These are phyloP conservation scores for Pichia membranifaciens DNA, from an alignment of 805 yeast genomes.

Conservation along the genomic window DNA sequence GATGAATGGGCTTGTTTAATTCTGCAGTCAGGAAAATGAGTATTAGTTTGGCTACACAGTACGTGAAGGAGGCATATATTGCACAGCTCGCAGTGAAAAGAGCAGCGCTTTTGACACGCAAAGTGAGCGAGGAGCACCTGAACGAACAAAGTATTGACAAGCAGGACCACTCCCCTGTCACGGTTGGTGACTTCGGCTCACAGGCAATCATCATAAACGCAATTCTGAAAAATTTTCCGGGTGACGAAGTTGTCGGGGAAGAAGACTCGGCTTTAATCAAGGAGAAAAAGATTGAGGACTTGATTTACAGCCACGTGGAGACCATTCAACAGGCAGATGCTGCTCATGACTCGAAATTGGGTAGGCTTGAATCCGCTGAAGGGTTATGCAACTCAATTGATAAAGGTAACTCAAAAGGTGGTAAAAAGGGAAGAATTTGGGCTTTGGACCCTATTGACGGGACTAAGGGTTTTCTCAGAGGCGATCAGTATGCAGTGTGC, in stretches of 20 bases:
- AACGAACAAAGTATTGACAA: conserved; percentile 57
- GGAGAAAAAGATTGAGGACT: conserved; percentile 43
- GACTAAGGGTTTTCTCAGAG: conserved; percentile 91
- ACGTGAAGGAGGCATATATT: conserved; percentile 61
- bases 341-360: conserved; percentile 30
- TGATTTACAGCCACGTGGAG: conserved; percentile 55
- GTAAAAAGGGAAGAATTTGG: conserved; percentile 81
- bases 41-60: conserved; percentile 20
- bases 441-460: conserved; percentile 98
- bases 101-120: conserved; percentile 71
- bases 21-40: background rate
- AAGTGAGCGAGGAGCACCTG: conserved; percentile 50
- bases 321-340: conserved; percentile 45
- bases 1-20: too few species aligned
- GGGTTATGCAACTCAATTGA: conserved; percentile 65
- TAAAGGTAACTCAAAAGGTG: conserved; percentile 75
- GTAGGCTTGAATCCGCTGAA: conserved; percentile 37
- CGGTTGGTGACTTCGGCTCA: conserved; percentile 93
- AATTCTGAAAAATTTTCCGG: conserved; percentile 69
- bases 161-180: conserved; percentile 89
- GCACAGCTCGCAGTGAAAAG: conserved; percentile 89
- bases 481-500: conserved; percentile 96
- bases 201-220: conserved; percentile 91
- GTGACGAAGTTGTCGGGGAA: conserved; percentile 88
- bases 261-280: conserved; percentile 74